Evolutionary conservation across 352 stramenopile species (phyloP).

Genomic region (Thraustochytrium sp.): DNA sequence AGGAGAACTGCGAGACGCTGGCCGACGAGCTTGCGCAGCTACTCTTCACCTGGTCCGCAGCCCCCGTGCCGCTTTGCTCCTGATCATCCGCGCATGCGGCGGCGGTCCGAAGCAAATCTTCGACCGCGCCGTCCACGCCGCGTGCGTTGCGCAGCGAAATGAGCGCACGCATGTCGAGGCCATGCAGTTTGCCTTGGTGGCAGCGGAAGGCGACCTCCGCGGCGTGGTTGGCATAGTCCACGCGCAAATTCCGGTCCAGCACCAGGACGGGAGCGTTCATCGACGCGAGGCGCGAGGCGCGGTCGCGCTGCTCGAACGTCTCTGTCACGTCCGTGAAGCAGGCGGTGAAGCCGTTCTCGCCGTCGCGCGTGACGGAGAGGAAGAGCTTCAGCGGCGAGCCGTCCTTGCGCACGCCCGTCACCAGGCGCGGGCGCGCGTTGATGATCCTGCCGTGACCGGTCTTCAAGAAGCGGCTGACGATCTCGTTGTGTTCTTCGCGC

Average conservation of each 20-base stretch:
- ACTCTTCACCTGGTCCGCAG: background rate
- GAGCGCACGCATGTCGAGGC: background rate
- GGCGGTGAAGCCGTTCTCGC: background rate
- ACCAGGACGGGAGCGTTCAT: background rate
- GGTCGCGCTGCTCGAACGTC: background rate
- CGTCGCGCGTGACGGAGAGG: background rate
- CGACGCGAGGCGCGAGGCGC: background rate
- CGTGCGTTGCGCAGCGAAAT: background rate
- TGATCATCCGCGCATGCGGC: too few relatives aligned
- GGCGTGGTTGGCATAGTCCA: background rate
- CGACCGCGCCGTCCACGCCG: background rate
- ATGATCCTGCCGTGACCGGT: background rate
- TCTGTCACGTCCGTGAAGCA: conserved; percentile 6
- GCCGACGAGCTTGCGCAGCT: background rate
- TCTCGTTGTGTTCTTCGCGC: background rate
- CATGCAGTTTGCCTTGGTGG: background rate
- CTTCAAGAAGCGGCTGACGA: background rate
- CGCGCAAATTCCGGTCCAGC: background rate
- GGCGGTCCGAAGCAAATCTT: background rate
- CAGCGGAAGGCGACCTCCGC: background rate
- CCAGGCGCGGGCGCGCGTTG: background rate
- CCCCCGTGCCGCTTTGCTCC: background rate
- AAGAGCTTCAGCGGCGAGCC: background rate
- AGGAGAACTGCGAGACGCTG: background rate
- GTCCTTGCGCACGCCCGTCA: background rate